phyloP scores from a whole-genome alignment of 1,284 basidiomycete genomes.

The Ceratobasidium sp. region DNA sequence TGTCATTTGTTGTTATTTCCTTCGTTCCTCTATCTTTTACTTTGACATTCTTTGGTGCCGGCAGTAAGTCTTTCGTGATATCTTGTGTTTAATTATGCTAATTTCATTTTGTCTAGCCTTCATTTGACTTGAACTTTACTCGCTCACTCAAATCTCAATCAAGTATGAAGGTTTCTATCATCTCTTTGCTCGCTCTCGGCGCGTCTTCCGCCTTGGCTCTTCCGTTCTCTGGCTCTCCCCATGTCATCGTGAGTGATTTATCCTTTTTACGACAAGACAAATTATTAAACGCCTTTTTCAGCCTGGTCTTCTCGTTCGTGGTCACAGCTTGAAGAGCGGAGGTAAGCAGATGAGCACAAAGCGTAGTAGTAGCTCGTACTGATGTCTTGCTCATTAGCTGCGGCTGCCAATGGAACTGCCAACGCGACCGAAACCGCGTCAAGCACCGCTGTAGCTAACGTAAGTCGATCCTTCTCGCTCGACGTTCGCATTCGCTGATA shows the following conservation, averaged over 20 bases:
- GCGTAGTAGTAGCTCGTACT: too few relatives aligned
- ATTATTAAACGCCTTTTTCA: background rate
- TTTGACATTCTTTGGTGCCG: conserved; percentile 38
- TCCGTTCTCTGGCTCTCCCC: conserved; percentile 4
- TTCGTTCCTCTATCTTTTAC: conserved; percentile 5
- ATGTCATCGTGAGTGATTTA: background rate
- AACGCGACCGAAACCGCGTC: background rate
- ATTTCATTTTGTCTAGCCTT: background rate
- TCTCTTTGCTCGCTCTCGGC: conserved; percentile 31
- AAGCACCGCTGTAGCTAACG: background rate
- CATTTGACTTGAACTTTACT: conserved; percentile 1
- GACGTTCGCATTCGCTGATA: too few relatives aligned
- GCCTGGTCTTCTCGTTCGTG: conserved; percentile 11
- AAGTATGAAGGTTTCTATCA: conserved; percentile 30
- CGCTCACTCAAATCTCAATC: background rate
- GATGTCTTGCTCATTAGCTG: background rate
- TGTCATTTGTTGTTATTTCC: conserved; percentile 21
- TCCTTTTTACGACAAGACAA: background rate
- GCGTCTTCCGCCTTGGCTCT: conserved; percentile 28
- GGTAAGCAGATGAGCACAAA: background rate
- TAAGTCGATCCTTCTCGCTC: too few relatives aligned
- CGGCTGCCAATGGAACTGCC: background rate
- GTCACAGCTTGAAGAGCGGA: background rate
- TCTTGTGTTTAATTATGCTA: background rate
- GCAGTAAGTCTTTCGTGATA: conserved; percentile 1